Base-by-base conservation (phyloP, 2,329 filamentous ascomycete genomes). In the Saccharata proteae region DNA sequence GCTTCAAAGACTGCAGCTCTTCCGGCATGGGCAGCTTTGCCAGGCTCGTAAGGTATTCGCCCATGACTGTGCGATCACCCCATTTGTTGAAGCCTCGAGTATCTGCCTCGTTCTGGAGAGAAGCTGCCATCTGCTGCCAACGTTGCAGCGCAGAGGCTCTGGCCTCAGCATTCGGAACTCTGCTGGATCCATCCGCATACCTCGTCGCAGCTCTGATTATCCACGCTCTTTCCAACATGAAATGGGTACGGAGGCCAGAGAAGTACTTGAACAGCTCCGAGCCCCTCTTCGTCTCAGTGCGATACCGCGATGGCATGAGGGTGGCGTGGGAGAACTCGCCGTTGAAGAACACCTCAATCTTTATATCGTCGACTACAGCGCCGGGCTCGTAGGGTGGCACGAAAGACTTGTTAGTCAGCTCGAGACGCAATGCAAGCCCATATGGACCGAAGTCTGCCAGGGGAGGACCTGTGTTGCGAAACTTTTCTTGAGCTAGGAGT, bases 261-360 rank as follows among this genome's bases (percentile, higher is more conserved):
- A 63, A 62, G 9, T 48, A 32, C 13, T 45, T 46, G 25, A 49
- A 37, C 3, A 43, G 27, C 13, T 25, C 23, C 3, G 39, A 30
- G 21, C 47, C 15, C 8, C 45, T 12, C 23, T 29, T 6, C 38
- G 43, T 8, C 30, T 36, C 3, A 29, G 38, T 6, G 45, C 26
- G 29, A 4, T 51, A 47, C 16, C 45, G 40, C 14, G 30, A 29
- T 6, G 49, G 40, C 7, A 54, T 29, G 15, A 51, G 42, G 5
- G 40, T 36, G 20, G 49, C 55, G n/a, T 41, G 47, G 4, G 51
- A 49, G 6, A 65, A 47, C 17, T 54, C 43, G 21, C 64, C 63
- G 33, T 67, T 66, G 42, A 63, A 47, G 40, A 61, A 59, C 4
- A 66, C 52, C n/a, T 65, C 62, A 25, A 65, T 51, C 41, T 62